These are phyloP conservation scores for Penicillium sumatraense DNA, from an alignment of 2,329 filamentous ascomycete species.

Conservation along the genomic window DNA sequence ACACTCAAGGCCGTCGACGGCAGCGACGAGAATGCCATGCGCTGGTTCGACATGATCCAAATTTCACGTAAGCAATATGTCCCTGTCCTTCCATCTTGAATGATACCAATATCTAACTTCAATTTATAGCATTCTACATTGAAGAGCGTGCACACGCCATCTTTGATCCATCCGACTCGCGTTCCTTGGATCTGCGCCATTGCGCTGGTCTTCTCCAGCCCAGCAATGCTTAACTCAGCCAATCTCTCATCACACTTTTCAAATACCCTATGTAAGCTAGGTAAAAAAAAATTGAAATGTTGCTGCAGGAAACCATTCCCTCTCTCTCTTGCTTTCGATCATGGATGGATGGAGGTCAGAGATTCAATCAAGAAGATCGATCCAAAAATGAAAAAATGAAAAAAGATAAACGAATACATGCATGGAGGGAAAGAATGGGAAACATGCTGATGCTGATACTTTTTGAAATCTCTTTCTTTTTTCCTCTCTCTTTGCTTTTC, in stretches of 20 bases:
- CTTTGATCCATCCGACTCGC: constrained; percentile 46
- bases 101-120: neutral
- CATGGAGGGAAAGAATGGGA: neutral
- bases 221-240: neutral
- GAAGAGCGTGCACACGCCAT: constrained; percentile 42
- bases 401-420: neutral
- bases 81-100: neutral
- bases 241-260: neutral
- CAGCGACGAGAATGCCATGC: constrained; percentile 42
- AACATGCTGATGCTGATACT: neutral
- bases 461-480: neutral
- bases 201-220: constrained; percentile 41
- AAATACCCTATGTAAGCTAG: neutral
- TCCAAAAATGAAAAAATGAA: neutral
- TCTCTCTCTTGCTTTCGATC: too few relatives aligned
- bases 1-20: constrained; percentile 43
- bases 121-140: constrained; percentile 39
- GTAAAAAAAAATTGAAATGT: neutral
- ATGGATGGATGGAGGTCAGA: neutral
- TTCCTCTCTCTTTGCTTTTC: neutral
- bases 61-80: constrained; percentile 41
- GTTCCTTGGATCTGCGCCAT: constrained; percentile 48
- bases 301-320: neutral
- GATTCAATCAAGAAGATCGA: neutral
- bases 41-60: constrained; percentile 49